Base-by-base conservation (phyloP, 1,284 basidiomycete genomes). In the Puccinia triticina region DNA sequence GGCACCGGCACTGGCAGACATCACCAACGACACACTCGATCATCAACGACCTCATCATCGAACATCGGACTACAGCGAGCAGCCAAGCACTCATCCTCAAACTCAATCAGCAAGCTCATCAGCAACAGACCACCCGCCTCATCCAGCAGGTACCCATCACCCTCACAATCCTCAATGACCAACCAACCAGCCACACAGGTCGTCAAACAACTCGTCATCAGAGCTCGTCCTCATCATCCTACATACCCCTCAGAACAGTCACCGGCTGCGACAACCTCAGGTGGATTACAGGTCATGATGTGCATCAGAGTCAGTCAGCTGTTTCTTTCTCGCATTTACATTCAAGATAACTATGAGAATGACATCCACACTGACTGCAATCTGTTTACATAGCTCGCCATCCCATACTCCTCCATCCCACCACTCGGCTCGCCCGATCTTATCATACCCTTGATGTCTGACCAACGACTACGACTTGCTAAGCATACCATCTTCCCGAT, bases 21-120 rank as follows among this genome's bases (percentile, higher is more conserved):
- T 7, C 12, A 43, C 40, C 40, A 83, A n/a, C 86, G 84, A 7
- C 84, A 85, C 86, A 86, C 86, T 77, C 86, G 86, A 69, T 86
- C 85, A 72, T 85, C 86, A 18, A 86, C 86, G 82, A 87, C 86
- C 80, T 87, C 86, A 74, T 85, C 86, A 50, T 84, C 84, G 4
- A 87, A 85, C 32, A 85, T 86, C 1, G 86, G 86, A 43, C 12
- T 43, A n/a, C n/a, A n/a, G n/a, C n/a, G n/a, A 11, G 86, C 86
- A 74, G 86, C 83, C 23, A 87, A 84, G 86, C 34, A 50, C 48
- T 86, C 86, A 32, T 87, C 85, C 55, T 59, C 57, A 53, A 53
- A 53, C 57, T n/a, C 57, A 29, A 29, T 29, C 57, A 59, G 14
- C 57, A 43, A 87, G 87, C 80, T 87, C 86, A 74, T 85, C 86